Percentiles rank a stretch among this genome's conserved stretches.
Evolutionary conservation across 108 stramenopile species (phyloP).

Genomic region (Nitzschia sp.): DNA sequence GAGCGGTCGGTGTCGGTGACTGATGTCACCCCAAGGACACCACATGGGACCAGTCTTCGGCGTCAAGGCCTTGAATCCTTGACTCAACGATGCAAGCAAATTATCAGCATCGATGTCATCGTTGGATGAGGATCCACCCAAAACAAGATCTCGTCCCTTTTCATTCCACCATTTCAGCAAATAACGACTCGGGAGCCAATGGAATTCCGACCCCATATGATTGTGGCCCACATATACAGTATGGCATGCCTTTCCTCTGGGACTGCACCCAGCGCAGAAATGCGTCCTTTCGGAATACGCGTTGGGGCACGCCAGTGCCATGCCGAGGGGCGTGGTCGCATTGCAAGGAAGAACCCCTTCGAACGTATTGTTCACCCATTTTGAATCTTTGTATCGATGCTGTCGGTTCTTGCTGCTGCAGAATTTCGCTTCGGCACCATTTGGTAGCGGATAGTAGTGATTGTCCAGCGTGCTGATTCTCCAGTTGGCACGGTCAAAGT

Average conservation of each 20-base stretch:
- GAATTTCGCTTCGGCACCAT: constrained; percentile 22
- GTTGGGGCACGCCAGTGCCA: constrained; percentile 40
- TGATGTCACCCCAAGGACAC: not conserved
- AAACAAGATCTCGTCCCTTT: not conserved
- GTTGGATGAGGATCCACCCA: not conserved
- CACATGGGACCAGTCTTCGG: not conserved
- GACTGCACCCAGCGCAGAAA: not conserved
- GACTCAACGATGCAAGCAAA: not conserved
- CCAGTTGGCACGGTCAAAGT: constrained; percentile 24
- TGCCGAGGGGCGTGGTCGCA: constrained; percentile 48
- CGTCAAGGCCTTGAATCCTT: not conserved
- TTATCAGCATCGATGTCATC: not conserved
- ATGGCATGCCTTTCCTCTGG: constrained; percentile 14
- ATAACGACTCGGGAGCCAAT: constrained; percentile 41
- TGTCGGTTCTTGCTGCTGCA: constrained; percentile 17
- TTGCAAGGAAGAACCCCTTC: constrained; percentile 36
- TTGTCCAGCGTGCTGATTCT: not conserved
- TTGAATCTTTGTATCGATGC: not conserved
- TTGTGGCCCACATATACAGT: constrained; percentile 40
- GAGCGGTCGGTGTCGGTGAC: not conserved
- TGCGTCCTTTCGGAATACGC: not conserved
- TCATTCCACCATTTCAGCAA: constrained; percentile 35
- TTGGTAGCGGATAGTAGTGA: not conserved
- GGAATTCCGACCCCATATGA: constrained; percentile 37
- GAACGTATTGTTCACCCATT: not conserved